A percentile compares a stretch with the other conserved stretches of the same genome.
phyloP scores from a whole-genome alignment of 768 basidiomycete species.

The Collybia nuda region DNA sequence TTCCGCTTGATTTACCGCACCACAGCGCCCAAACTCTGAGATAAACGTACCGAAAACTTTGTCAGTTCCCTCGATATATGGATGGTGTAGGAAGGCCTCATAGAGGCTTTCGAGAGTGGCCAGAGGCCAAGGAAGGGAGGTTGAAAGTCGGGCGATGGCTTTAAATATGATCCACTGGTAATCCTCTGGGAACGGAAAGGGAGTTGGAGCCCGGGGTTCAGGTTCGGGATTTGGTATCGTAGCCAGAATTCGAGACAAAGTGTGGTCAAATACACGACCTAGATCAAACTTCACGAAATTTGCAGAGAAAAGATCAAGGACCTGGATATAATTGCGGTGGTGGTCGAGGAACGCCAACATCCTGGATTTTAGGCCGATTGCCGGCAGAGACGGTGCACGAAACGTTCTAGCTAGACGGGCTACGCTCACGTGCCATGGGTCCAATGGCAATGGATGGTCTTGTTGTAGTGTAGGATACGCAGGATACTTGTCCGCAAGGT shows the following conservation, averaged over 20 bases:
- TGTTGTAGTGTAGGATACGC: too few species aligned
- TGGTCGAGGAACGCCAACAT: background rate
- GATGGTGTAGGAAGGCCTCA: constrained; percentile 1
- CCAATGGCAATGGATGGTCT: too few species aligned
- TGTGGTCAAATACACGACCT: constrained; percentile 1
- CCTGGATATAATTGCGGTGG: constrained; percentile 6
- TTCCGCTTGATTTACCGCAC: constrained; percentile 8
- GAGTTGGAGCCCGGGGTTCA: background rate
- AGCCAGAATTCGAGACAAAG: background rate
- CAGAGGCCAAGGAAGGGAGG: constrained; percentile 7
- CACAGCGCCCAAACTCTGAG: constrained; percentile 11
- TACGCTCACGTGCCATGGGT: too few species aligned
- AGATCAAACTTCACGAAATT: background rate
- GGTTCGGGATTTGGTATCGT: background rate
- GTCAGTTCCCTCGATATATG: background rate
- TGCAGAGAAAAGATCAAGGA: constrained; percentile 8
- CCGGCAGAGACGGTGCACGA: too few species aligned
- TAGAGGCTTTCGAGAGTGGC: constrained; percentile 9
- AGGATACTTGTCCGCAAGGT: too few species aligned
- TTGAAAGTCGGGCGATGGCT: constrained; percentile 11
- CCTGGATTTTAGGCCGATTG: too few species aligned
- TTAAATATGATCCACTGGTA: constrained; percentile 12
- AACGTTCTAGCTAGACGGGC: too few species aligned
- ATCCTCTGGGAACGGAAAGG: background rate
- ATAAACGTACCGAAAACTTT: constrained; percentile 12